Evolutionary conservation across 1,284 basidiomycete genomes (phyloP).

Genomic region (Pseudozyma thailandica): DNA sequence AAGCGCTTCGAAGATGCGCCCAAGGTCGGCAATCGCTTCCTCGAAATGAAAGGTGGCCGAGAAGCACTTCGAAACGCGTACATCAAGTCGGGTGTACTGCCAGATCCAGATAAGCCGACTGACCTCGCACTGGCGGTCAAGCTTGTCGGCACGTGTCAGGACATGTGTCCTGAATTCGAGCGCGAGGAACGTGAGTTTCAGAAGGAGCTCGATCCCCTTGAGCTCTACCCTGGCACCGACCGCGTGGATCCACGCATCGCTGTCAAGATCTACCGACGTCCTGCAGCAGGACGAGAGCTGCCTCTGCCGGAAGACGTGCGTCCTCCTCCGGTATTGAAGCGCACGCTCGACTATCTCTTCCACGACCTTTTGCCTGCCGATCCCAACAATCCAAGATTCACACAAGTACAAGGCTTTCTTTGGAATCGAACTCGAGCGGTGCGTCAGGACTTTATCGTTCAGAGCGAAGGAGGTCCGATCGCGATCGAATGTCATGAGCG

Average conservation of each 20-base stretch:
- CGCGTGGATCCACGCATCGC: conserved; percentile 85
- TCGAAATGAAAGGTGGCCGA: conserved; percentile 48
- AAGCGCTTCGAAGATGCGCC: conserved; percentile 51
- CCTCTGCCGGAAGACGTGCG: conserved; percentile 90
- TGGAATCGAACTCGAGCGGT: conserved; percentile 91
- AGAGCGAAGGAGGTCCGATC: conserved; percentile 79
- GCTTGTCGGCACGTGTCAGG: conserved; percentile 87
- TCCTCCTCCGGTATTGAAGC: conserved; percentile 82
- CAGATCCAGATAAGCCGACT: conserved; percentile 81
- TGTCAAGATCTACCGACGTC: conserved; percentile 94
- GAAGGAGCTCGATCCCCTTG: conserved; percentile 86
- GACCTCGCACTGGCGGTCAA: conserved; percentile 87
- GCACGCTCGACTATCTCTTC: conserved; percentile 91
- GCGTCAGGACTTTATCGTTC: conserved; percentile 93
- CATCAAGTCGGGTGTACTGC: conserved; percentile 86
- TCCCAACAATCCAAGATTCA: conserved; percentile 72
- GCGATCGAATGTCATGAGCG: conserved; percentile 92
- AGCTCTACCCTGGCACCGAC: conserved; percentile 72
- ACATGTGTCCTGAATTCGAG: conserved; percentile 96
- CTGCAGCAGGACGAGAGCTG: conserved; percentile 83
- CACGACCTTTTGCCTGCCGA: conserved; percentile 78
- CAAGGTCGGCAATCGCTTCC: conserved; percentile 52
- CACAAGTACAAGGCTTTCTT: conserved; percentile 82
- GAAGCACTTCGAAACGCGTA: conserved; percentile 75
- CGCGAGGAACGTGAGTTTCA: conserved; percentile 88